Percentiles rank a stretch among this genome's conserved stretches.
Evolutionary conservation across 2,329 filamentous ascomycete species (phyloP).

Genomic region (Aspergillus persii): DNA sequence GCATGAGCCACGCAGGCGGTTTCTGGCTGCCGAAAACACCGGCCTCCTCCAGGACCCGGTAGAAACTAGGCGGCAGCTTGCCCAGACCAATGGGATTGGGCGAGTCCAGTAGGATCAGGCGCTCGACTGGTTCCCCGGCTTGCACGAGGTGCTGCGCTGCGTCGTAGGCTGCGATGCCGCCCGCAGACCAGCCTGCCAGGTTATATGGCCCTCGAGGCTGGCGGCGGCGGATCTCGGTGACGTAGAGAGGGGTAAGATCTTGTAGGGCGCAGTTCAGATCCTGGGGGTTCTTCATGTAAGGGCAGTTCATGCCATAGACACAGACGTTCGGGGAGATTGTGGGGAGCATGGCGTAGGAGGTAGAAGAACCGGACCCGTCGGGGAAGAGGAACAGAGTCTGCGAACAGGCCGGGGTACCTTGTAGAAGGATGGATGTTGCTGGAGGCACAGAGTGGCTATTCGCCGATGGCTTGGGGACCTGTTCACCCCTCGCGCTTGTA

Average conservation of each 20-base stretch:
- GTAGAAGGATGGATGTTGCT: too few relatives aligned
- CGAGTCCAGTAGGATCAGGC: slow-evolving; percentile 45
- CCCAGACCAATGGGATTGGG: too few relatives aligned
- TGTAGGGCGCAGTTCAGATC: too few relatives aligned
- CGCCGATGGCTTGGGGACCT: too few relatives aligned
- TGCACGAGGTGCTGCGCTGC: slow-evolving; percentile 60
- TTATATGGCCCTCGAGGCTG: slow-evolving; percentile 58
- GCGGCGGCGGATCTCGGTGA: slow-evolving; percentile 42
- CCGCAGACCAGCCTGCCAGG: slow-evolving; percentile 72
- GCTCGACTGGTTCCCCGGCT: slow-evolving; percentile 56
- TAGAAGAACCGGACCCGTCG: background rate
- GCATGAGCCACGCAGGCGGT: too few relatives aligned
- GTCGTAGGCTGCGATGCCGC: slow-evolving; percentile 69
- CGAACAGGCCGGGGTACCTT: too few relatives aligned
- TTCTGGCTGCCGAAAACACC: too few relatives aligned
- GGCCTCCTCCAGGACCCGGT: too few relatives aligned
- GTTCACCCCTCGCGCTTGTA: too few relatives aligned
- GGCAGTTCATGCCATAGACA: background rate
- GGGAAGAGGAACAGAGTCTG: background rate
- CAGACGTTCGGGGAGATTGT: background rate
- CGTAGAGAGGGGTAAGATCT: background rate
- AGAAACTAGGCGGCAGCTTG: too few relatives aligned
- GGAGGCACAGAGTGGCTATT: too few relatives aligned
- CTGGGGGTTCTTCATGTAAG: background rate
- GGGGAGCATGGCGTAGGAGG: background rate